These are phyloP conservation scores for Talaromyces sp. DNA, from an alignment of 2,329 filamentous ascomycete genomes.

Conservation along the genomic window DNA sequence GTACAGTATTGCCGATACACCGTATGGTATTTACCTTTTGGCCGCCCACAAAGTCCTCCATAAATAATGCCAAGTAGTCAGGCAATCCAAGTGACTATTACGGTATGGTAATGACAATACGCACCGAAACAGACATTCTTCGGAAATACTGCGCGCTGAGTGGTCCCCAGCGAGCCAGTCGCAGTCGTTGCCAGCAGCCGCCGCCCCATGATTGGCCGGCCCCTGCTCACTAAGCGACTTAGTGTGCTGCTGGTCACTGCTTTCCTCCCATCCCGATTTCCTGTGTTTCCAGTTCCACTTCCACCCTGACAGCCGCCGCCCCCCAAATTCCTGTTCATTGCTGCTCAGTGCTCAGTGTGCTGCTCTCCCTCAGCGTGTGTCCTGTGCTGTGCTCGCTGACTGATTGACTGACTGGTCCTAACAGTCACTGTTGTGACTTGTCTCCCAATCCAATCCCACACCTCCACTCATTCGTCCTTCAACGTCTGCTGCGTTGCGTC, in stretches of 20 bases:
- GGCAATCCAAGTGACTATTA: not conserved
- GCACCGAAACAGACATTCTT: not conserved
- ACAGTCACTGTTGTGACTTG: slow-evolving; percentile 1
- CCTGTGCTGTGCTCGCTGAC: not conserved
- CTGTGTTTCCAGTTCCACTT: not conserved
- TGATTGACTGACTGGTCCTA: not conserved
- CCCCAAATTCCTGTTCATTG: slow-evolving; percentile 14
- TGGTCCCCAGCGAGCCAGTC: slow-evolving; percentile 1
- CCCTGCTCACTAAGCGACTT: slow-evolving; percentile 21
- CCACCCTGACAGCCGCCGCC: slow-evolving; percentile 8
- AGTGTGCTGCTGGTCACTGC: slow-evolving; percentile 8
- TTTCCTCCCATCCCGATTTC: slow-evolving; percentile 11
- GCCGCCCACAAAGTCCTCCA: not conserved
- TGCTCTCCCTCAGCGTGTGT: not conserved
- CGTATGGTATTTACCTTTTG: not conserved
- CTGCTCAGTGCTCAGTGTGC: not conserved
- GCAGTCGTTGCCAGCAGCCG: slow-evolving; percentile 7
- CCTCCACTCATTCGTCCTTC: slow-evolving; percentile 10
- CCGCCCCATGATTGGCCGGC: slow-evolving; percentile 14
- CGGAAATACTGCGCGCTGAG: not conserved
- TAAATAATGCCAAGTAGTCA: not conserved
- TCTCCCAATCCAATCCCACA: not conserved
- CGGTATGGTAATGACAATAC: slow-evolving; percentile 3
- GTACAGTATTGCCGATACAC: not conserved
- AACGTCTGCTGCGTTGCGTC: not conserved